Evolutionary conservation across 768 basidiomycete species (phyloP), one percentile per base, ranked within the genome.

Genomic region (Zangia roseola): DNA sequence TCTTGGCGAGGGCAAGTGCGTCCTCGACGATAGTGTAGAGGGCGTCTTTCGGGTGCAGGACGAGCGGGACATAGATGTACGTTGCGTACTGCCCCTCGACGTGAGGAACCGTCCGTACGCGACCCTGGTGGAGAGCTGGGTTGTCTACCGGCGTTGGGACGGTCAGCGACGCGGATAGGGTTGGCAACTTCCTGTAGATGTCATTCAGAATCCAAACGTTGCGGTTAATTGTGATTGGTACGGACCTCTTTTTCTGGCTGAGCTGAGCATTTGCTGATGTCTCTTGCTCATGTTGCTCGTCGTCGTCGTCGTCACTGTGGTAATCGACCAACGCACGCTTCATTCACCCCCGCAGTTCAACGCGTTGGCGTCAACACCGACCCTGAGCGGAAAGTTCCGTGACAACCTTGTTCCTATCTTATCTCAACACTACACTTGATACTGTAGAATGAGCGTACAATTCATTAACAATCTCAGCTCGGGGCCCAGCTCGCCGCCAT

Each of bases 51-150:
- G 62, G 71, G 40, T 70, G 66, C 24, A 86, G 55, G 45, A 62
- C 55, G 61, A 94, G 59, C 0, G 84, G 79, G 10, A 91, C 72
- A 62, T 87, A 94, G 45, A 94, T 76, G 69, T 94, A 82, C 5
- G 86, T 75, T 1, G 84, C 83, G 63, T 81, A 94, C 61, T 94
- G 92, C 0, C 94, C 94, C 12, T 91, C 87, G 5, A 92, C 82
- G 61, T 91, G 90, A 2, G 91, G 91, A 1, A 73, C 75, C 0
- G 82, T 74, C 25, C 94, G 81, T 40, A 73, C 74, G 25, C 94
- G 81, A 13, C 94, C 94, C 72, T 94, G 92, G 64, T 97, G 94
- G 14, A 81, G 69, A 4, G 83, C 69, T 3, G 93, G 92, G 58
- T 91, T 72, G 62, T 94, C 90, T 6, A 79, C 62, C 0, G 86